phyloP scores from a whole-genome alignment of 805 yeast genomes.

The Sungouiozyma intestinalis region DNA sequence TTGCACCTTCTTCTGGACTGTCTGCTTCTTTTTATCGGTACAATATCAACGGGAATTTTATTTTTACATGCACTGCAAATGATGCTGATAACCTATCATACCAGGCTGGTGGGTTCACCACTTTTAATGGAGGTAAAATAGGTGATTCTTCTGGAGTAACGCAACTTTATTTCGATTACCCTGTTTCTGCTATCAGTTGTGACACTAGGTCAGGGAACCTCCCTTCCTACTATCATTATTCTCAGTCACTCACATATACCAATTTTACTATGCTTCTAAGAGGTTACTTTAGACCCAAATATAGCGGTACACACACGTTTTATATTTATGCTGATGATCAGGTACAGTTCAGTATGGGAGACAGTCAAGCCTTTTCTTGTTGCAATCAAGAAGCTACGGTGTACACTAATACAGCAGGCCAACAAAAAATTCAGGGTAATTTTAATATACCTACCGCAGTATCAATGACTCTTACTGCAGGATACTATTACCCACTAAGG shows the following conservation, averaged over 20 bases:
- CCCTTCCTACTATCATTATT: not conserved
- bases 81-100: too few relatives aligned
- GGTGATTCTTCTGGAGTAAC: not conserved
- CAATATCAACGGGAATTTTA: too few relatives aligned
- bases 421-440: not conserved
- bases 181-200: not conserved
- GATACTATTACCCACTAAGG: not conserved
- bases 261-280: not conserved
- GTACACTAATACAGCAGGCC: not conserved
- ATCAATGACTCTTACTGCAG: not conserved
- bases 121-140: too few relatives aligned
- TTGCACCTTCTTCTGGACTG: too few relatives aligned
- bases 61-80: too few relatives aligned
- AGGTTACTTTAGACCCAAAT: not conserved
- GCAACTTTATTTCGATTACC: too few relatives aligned
- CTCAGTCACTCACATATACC: not conserved
- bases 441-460: not conserved
- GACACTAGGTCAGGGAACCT: not conserved
- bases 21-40: too few relatives aligned
- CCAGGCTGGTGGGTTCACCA: too few relatives aligned
- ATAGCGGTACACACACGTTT: not conserved
- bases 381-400: not conserved
- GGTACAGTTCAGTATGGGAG: not conserved
- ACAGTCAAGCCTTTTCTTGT: not conserved
- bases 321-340: not conserved